A percentile compares a stretch with the other conserved stretches of the same genome.
phyloP scores from a whole-genome alignment of 192 early-diverging fungal species.

The Hyaloraphidium curvatum region DNA sequence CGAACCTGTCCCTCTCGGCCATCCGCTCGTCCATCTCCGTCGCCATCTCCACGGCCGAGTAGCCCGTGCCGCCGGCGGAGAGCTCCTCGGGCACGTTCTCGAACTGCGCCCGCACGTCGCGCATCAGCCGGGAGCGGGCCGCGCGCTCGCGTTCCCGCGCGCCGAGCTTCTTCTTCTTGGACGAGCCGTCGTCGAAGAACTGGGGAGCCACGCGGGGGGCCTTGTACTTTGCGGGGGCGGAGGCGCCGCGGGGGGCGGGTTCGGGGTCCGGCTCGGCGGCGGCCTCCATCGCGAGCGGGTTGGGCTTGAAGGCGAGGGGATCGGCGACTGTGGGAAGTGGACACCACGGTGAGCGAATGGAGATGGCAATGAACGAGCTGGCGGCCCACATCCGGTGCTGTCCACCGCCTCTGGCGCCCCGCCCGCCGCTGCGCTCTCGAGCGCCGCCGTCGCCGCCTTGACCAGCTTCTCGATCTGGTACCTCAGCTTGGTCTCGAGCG shows the following conservation, averaged over 20 bases:
- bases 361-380: constrained; percentile 1
- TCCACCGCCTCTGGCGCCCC: not conserved
- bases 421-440: constrained; percentile 8
- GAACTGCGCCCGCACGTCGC: constrained; percentile 62
- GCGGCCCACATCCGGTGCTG: not conserved
- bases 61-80: constrained; percentile 47
- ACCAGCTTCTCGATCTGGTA: constrained; percentile 96
- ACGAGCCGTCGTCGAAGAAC: too few species aligned
- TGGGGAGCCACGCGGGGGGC: too few species aligned
- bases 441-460: constrained; percentile 33
- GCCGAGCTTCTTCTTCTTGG: constrained; percentile 49
- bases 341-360: constrained; percentile 3
- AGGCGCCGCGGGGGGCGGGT: too few species aligned
- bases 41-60: constrained; percentile 37
- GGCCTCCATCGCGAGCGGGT: constrained; percentile 37
- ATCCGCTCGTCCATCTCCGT: constrained; percentile 32
- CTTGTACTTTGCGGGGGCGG: constrained; percentile 25
- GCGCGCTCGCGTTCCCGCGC: constrained; percentile 20
- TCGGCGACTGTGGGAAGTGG: constrained; percentile 24
- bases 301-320: constrained; percentile 83
- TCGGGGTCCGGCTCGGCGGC: too few species aligned
- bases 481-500: constrained; percentile 80
- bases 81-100: constrained; percentile 70
- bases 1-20: constrained; percentile 47
- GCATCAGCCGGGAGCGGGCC: constrained; percentile 60